Conservation (phyloP, 2,329 filamentous ascomycete genomes). For the Ascochyta fabae region DNA sequence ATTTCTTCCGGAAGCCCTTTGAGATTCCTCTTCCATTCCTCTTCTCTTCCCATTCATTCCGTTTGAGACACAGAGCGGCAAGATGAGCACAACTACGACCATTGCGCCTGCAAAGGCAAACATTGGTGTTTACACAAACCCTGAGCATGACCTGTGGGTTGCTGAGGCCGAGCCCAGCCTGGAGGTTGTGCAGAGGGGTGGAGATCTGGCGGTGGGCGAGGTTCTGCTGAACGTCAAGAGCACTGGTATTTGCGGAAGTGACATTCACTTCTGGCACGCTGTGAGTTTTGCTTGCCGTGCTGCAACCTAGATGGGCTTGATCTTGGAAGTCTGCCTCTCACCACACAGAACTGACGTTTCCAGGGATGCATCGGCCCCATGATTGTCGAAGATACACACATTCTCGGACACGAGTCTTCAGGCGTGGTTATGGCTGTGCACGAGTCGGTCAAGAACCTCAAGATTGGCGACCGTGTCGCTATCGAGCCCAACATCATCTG, state of each 20-base stretch:
- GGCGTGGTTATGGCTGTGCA: conserved; percentile 82
- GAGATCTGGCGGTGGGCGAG: conserved; percentile 77
- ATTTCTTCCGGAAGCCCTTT: conserved; percentile 5
- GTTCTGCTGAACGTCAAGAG: conserved; percentile 89
- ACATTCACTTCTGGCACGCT: conserved; percentile 97
- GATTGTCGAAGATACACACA: conserved; percentile 87
- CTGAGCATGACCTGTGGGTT: conserved; percentile 89
- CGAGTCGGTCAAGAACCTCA: conserved; percentile 77
- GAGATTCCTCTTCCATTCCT: conserved; percentile 5
- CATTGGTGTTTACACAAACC: conserved; percentile 96
- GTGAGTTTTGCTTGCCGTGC: conserved; percentile 46
- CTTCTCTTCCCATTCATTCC: conserved; percentile 16
- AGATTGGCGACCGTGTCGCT: conserved; percentile 88
- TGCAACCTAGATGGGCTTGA: background rate
- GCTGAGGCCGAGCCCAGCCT: conserved; percentile 76
- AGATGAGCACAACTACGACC: conserved; percentile 47
- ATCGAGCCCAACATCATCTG: conserved; percentile 95
- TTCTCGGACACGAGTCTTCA: conserved; percentile 92
- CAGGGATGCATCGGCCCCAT: conserved; percentile 87
- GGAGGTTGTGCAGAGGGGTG: conserved; percentile 73
- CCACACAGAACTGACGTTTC: conserved; percentile 1
- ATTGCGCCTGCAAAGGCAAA: conserved; percentile 74
- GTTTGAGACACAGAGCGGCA: conserved; percentile 20
- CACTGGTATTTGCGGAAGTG: conserved; percentile 94
- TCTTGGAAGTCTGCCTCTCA: background rate